These are phyloP conservation scores for Ganoderma multipileum DNA, from an alignment of 1,284 basidiomycete species.

Conservation along the genomic window DNA sequence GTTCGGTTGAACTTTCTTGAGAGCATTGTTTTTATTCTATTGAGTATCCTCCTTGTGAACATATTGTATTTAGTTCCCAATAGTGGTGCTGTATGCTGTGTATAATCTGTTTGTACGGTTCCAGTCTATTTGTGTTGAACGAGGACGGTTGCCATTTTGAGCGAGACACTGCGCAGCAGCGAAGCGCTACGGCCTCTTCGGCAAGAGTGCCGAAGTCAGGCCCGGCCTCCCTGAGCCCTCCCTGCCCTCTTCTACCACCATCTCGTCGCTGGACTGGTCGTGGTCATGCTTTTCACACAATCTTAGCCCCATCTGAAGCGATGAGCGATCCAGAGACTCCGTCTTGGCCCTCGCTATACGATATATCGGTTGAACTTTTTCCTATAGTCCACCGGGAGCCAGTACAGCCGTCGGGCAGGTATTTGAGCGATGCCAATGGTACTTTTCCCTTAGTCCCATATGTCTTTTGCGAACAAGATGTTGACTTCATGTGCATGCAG, in stretches of 20 bases:
- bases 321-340: conserved; percentile 37
- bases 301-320: not conserved
- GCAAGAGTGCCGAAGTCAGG: too few relatives aligned
- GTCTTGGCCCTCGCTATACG: conserved; percentile 56
- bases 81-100: not conserved
- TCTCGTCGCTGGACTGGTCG: not conserved
- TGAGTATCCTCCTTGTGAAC: not conserved
- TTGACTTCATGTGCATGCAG: conserved; percentile 45
- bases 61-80: too few relatives aligned
- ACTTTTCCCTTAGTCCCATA: conserved; percentile 9
- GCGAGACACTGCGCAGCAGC: not conserved
- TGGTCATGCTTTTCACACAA: conserved; percentile 16
- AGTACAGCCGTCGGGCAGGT: conserved; percentile 40
- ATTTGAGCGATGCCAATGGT: conserved; percentile 44
- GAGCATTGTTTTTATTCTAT: not conserved
- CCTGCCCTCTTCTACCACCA: not conserved
- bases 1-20: conserved; percentile 26
- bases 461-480: too few relatives aligned
- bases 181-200: conserved; percentile 3
- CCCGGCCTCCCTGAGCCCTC: too few relatives aligned
- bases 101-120: not conserved
- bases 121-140: not conserved
- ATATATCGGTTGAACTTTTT: conserved; percentile 48
- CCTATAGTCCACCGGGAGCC: conserved; percentile 48
- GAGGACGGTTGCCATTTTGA: conserved; percentile 1